Base-by-base conservation (phyloP, 2,329 filamentous ascomycete species). In the Xylariaceae sp. region DNA sequence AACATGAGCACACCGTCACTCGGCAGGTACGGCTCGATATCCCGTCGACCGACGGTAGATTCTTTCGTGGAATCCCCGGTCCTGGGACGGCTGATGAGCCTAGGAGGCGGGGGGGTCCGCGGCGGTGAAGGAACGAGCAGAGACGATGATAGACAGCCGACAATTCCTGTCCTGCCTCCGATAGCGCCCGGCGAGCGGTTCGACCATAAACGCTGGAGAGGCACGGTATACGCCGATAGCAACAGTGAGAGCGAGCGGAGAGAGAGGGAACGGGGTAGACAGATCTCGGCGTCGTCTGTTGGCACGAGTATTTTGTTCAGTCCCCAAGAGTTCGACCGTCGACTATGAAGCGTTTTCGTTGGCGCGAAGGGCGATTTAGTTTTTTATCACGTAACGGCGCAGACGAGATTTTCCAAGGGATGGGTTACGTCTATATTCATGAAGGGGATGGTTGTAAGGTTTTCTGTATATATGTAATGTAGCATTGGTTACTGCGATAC, bases 241-340 rank as follows among this genome's bases (percentile, higher is more conserved):
- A 34, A 19, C 14, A 28, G 19, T 14, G 39, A 31, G 33, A 29
- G 28, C 7, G 12, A 44, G 31, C 17, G 19, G 37, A 16, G 43
- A 19, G 4, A 16, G 46, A 26, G 31, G 41, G 28, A 48, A 44
- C 21, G 33, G 29, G 17, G 26, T 16, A 24, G 11, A 44, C 36
- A 45, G 21, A n/a, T n/a, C n/a, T n/a, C 46, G 28, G 24, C 21
- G 29, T 62, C 54, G 23, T 66, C 61, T 16, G 51, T 62, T 1
- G 53, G 61, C 23, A 68, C 67, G 24, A 67, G 65, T 21, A 63
- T 67, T 33, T 37, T 67, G 2, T 69, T 44, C 19, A 34, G 19
- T 4, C 23, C 31, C 1, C n/a, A 28, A 19, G 61, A 63, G 44
- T 44, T 55, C 2, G 53, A 58, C 12, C 57, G 53, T 24, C 39